These are phyloP conservation scores for Trypanosoma boissoni DNA, from an alignment of 208 protist species.

Conservation along the genomic window DNA sequence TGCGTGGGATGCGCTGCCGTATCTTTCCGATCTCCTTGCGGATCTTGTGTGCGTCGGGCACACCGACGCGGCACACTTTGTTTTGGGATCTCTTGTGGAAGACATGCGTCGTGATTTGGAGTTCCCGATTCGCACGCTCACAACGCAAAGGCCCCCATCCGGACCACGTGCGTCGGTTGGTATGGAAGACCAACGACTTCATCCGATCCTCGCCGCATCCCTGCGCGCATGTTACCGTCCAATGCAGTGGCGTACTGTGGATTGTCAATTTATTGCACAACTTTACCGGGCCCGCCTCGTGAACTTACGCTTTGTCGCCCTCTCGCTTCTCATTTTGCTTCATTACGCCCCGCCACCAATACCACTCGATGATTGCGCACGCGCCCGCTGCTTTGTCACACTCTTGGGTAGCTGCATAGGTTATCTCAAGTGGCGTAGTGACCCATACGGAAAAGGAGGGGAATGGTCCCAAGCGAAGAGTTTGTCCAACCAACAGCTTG, in stretches of 20 bases:
- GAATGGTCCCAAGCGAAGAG: too few species aligned
- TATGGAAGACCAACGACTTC: too few species aligned
- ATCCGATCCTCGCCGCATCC: neutral
- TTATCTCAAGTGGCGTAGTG: constrained; percentile 8
- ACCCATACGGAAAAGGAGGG: neutral
- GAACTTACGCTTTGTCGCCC: constrained; percentile 16
- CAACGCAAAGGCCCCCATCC: too few species aligned
- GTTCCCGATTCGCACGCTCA: too few species aligned
- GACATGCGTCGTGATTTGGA: constrained; percentile 29
- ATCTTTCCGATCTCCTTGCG: constrained; percentile 11
- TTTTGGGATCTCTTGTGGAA: constrained; percentile 20
- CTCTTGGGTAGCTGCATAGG: constrained; percentile 7
- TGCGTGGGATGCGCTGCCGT: constrained; percentile 17
- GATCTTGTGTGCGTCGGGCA: constrained; percentile 7
- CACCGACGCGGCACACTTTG: neutral
- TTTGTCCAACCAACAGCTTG: too few species aligned
- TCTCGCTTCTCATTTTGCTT: constrained; percentile 9
- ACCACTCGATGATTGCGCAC: neutral
- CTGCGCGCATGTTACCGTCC: neutral
- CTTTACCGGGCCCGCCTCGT: constrained; percentile 20
- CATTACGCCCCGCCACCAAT: constrained; percentile 13
- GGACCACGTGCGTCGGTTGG: neutral
- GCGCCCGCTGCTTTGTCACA: constrained; percentile 14
- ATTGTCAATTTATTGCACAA: constrained; percentile 22
- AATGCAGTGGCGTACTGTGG: constrained; percentile 21